Evolutionary conservation across 129 eudicot species (phyloP), one percentile per base, ranked within the genome.

Genomic region (Escallonia herrerae): DNA sequence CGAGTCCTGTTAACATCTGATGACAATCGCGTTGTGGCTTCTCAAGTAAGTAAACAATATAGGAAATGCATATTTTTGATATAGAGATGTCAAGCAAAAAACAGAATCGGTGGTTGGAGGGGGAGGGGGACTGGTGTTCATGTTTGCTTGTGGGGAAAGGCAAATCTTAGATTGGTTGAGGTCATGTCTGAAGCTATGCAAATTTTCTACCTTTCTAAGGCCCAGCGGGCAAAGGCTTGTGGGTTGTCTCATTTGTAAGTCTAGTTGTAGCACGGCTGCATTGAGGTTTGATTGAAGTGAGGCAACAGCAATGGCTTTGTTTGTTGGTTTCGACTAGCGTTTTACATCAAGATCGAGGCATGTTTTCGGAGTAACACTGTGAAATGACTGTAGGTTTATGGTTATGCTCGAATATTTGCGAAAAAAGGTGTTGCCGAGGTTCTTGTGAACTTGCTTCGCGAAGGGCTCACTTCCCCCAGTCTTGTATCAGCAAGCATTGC

Each of bases 401-500:
- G 97, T 8, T 94, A 94, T 84, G 99, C 99, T 60, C 82, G 99
- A 58, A 77, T 60, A 70, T 94, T 94, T 81, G 90, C 97, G 6
- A 83, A 94, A 79, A 48, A 68, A 72, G 99, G 99, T 80, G 78
- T 89, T 67, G 80, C 85, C 63, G 90, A 89, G 58, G 89, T 79
- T 76, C 95, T 94, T 65, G 95, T 76, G 65, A 76, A 79, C 64
- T 86, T 94, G 53, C 96, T 94, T 45, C 67, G 61, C 4, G 88
- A 79, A 64, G 95, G 95, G 13, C 52, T 86, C 58, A 80, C 70
- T 64, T 81, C 94, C 13, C 81, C 95, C 45, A 73, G 83, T 68
- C 63, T 94, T 49, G 84, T 86, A 69, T 89, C 99, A 58, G 90
- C 93, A 49, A 77, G 84, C 69, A 80, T 86, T 59, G 99, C 99